Conservation (phyloP, 78 protist species). For the Mastigamoeba balamuthi region DNA sequence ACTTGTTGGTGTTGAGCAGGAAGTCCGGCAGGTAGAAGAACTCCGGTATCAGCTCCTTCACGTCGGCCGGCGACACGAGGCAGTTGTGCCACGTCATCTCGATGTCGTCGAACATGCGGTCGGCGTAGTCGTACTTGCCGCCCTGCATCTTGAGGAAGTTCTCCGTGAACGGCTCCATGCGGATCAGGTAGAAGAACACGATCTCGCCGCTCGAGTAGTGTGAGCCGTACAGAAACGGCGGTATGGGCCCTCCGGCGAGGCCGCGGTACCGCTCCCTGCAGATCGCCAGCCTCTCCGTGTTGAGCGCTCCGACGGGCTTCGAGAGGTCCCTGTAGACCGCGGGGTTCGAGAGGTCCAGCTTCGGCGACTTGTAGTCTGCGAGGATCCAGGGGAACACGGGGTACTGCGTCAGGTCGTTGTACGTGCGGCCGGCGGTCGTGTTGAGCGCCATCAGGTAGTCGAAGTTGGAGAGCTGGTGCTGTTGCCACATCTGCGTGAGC, state of each 20-base stretch:
- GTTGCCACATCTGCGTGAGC: not conserved
- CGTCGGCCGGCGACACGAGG: conserved; percentile 57
- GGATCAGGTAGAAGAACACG: conserved; percentile 56
- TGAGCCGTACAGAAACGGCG: conserved; percentile 38
- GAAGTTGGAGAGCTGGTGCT: conserved; percentile 12
- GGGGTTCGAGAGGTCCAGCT: conserved; percentile 47
- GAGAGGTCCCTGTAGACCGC: conserved; percentile 64
- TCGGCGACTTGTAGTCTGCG: conserved; percentile 34
- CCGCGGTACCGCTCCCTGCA: not conserved
- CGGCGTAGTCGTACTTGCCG: conserved; percentile 91
- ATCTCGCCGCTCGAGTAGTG: conserved; percentile 64
- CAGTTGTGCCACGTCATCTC: conserved; percentile 60
- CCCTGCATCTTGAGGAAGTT: conserved; percentile 31
- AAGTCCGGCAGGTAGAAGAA: conserved; percentile 75
- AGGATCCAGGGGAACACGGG: conserved; percentile 74
- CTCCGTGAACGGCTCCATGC: conserved; percentile 57
- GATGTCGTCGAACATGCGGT: conserved; percentile 83
- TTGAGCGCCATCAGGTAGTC: conserved; percentile 59
- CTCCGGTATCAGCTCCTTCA: conserved; percentile 91
- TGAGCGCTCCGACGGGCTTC: conserved; percentile 80
- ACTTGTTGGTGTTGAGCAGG: conserved; percentile 56
- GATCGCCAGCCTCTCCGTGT: not conserved
- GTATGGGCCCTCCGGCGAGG: not conserved
- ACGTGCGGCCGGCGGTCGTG: conserved; percentile 8
- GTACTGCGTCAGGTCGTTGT: conserved; percentile 73